These are phyloP conservation scores for Mayamaea pseudoterrestris DNA, from an alignment of 108 stramenopile genomes.

Conservation along the genomic window DNA sequence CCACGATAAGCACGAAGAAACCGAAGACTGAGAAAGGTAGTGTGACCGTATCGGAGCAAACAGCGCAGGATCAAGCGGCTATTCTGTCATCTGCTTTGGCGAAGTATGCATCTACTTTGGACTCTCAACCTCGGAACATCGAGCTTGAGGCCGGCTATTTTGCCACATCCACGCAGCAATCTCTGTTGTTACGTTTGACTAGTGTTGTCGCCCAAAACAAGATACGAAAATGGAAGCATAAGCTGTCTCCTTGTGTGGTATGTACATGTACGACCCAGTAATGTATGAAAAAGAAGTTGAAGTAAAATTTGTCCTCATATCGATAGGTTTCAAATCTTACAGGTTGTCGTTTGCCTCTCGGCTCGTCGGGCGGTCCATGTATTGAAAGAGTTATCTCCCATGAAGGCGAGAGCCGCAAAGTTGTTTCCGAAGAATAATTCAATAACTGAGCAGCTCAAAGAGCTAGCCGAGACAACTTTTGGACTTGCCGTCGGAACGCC, in stretches of 20 bases:
- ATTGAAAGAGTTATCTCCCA: constrained; percentile 45
- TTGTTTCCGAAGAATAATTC: constrained; percentile 73
- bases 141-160: neutral
- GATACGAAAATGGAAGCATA: neutral
- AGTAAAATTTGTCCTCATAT: too few species aligned
- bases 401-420: constrained; percentile 61
- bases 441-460: constrained; percentile 43
- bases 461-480: constrained; percentile 28
- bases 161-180: neutral
- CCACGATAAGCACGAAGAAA: neutral
- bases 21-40: constrained; percentile 29
- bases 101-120: neutral
- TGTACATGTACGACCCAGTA: too few species aligned
- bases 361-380: constrained; percentile 67
- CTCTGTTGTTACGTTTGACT: neutral
- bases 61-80: constrained; percentile 11
- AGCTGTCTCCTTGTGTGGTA: neutral
- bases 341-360: constrained; percentile 58
- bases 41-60: constrained; percentile 17
- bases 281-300: too few species aligned
- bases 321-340: too few species aligned
- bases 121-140: neutral
- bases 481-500: constrained; percentile 74
- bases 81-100: constrained; percentile 10
- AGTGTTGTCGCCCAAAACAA: neutral